A percentile compares a stretch with the other conserved stretches of the same genome.
These are phyloP conservation scores for Dactylella cylindrospora DNA, from an alignment of 2,329 filamentous ascomycete genomes.

Conservation along the genomic window DNA sequence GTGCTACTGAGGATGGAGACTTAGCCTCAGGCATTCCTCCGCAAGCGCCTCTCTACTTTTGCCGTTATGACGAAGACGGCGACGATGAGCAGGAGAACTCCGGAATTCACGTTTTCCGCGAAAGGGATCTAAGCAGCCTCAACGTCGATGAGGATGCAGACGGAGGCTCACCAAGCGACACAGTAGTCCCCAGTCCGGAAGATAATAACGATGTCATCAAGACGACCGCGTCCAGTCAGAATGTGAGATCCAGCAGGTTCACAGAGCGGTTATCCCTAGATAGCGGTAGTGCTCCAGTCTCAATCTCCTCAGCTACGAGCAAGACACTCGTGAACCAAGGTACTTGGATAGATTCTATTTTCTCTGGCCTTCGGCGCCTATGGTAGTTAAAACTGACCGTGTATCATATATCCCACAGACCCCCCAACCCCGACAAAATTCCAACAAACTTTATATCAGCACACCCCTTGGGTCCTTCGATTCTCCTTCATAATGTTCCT, in stretches of 20 bases:
- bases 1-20: not conserved
- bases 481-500: constrained; percentile 22
- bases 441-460: constrained; percentile 11
- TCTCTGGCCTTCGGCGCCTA: too few species aligned
- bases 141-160: not conserved
- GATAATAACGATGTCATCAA: not conserved
- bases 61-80: constrained; percentile 15
- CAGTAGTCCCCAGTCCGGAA: not conserved
- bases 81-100: not conserved
- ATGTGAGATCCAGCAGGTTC: constrained; percentile 11
- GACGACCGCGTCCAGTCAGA: not conserved
- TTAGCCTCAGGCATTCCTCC: too few species aligned
- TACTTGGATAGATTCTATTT: not conserved
- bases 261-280: constrained; percentile 15
- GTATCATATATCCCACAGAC: not conserved
- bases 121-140: constrained; percentile 4
- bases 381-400: too few species aligned
- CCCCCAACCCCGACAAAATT: not conserved
- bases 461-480: constrained; percentile 25
- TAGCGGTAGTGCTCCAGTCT: constrained; percentile 4
- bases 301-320: constrained; percentile 4
- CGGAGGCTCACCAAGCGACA: not conserved
- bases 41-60: constrained; percentile 13
- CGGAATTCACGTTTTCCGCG: constrained; percentile 11
- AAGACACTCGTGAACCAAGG: not conserved